Evolutionary conservation across 106 monocot genomes (phyloP).

Genomic region (Acorus calamus): DNA sequence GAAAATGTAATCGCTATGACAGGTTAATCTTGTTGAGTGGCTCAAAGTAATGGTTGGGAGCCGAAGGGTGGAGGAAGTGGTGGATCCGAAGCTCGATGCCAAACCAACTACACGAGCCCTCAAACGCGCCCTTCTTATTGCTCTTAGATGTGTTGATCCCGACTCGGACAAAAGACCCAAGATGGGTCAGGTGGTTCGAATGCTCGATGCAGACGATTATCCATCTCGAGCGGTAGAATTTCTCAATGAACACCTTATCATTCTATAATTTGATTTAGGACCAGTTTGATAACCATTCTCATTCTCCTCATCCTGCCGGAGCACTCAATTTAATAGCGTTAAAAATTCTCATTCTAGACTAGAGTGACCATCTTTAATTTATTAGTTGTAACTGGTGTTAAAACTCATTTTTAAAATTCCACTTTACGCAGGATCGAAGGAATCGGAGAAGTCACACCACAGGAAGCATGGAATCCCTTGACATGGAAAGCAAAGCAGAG

Average conservation of each 20-base stretch:
- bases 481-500: conserved; percentile 22
- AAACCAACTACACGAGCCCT: conserved; percentile 42
- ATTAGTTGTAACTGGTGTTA: neutral
- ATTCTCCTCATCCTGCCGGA: neutral
- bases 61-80: conserved; percentile 47
- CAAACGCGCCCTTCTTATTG: conserved; percentile 44
- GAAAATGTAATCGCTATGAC: neutral
- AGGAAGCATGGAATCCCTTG: conserved; percentile 34
- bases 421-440: conserved; percentile 41
- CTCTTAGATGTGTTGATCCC: conserved; percentile 54
- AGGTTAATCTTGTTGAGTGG: conserved; percentile 80
- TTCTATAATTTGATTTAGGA: neutral
- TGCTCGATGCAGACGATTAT: conserved; percentile 53
- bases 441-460: conserved; percentile 27
- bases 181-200: conserved; percentile 60
- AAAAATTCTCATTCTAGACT: too few species aligned
- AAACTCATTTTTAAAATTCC: neutral
- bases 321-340: too few species aligned
- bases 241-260: neutral
- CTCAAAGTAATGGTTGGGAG: conserved; percentile 59
- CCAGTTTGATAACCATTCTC: neutral
- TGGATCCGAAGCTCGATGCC: conserved; percentile 33
- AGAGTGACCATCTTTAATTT: too few species aligned
- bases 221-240: conserved; percentile 31
- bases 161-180: conserved; percentile 54